Base-by-base conservation (phyloP, 2,329 filamentous ascomycete species). In the Chaetomium globosum region DNA sequence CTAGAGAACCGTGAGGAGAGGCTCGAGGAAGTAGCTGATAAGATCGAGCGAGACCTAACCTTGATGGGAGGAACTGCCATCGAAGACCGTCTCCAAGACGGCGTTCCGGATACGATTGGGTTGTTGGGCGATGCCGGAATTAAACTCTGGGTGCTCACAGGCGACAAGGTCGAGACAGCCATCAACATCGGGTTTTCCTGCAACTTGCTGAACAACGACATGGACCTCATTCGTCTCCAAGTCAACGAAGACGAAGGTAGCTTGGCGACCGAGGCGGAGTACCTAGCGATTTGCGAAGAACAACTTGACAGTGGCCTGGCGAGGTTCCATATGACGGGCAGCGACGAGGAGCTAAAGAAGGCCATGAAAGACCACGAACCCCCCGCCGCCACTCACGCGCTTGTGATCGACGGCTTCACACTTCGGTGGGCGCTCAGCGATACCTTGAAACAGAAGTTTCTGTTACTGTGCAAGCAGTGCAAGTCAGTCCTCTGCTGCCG, bases 121-220 rank as follows among this genome's bases (percentile, higher is more conserved):
- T 81, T 99, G 53, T 87, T 99, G 60, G 94, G 90, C 33, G 87
- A 93, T 73, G 95, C 95, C 61, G 96, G 96, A 76, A 97, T 99
- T 78, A 99, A 99, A 79, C 86, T 99, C 8, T 99, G 95, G 95
- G 95, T 99, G 61, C 81, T 99, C 69, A 99, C 95, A 19, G 95
- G 96, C 69, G 95, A 99, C 83, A 99, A 98, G 79, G 94, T 98
- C 36, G 95, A 99, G 79, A 99, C 95, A 28, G 95, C 96, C 65
- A 99, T 99, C 87, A 99, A 99, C 80, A 99, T 99, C 75, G 95
- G 95, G 2, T 99, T 98, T 79, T 99, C 96, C 12, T 99, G 96
- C 81, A 99, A 99, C 72, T 83, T 99, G 36, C 85, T 99, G 63
- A 93, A 94, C 78, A 99, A 97, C 77, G 92, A 97, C 71, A 97